Conservation (phyloP, 2,329 filamentous ascomycete species). For the Aspergillus tubingensis region DNA sequence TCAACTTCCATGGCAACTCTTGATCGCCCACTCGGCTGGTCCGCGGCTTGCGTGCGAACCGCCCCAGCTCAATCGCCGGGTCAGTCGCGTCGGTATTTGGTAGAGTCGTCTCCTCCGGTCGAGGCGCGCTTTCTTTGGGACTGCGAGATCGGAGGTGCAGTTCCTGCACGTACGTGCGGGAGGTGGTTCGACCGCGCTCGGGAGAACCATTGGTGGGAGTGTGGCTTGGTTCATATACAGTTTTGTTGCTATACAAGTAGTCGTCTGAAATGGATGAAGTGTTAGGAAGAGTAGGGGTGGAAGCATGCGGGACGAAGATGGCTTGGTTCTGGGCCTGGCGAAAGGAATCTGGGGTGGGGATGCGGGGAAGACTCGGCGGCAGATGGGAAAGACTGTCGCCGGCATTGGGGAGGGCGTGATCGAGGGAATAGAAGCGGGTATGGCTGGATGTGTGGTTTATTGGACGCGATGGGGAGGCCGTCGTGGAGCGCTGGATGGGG, state of each 20-base stretch:
- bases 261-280: not conserved
- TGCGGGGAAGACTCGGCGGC: constrained; percentile 1
- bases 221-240: not conserved
- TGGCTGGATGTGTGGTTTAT: not conserved
- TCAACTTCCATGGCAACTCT: constrained; percentile 40
- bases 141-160: constrained; percentile 42
- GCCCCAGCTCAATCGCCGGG: constrained; percentile 12
- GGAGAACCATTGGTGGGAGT: not conserved
- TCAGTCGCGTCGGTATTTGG: constrained; percentile 25
- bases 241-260: not conserved
- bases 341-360: constrained; percentile 12
- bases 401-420: constrained; percentile 1
- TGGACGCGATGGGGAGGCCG: not conserved
- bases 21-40: constrained; percentile 38
- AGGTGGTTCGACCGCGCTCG: constrained; percentile 19
- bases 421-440: not conserved
- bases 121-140: constrained; percentile 31
- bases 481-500: not conserved
- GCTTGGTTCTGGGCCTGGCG: constrained; percentile 8
- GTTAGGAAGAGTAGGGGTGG: constrained; percentile 9
- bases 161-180: constrained; percentile 32
- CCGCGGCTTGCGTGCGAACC: constrained; percentile 26
- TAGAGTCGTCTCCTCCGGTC: constrained; percentile 25
- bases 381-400: not conserved
- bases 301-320: not conserved